Evolutionary conservation across 331 rosid genomes (phyloP).

Genomic region (Cydonia oblonga): DNA sequence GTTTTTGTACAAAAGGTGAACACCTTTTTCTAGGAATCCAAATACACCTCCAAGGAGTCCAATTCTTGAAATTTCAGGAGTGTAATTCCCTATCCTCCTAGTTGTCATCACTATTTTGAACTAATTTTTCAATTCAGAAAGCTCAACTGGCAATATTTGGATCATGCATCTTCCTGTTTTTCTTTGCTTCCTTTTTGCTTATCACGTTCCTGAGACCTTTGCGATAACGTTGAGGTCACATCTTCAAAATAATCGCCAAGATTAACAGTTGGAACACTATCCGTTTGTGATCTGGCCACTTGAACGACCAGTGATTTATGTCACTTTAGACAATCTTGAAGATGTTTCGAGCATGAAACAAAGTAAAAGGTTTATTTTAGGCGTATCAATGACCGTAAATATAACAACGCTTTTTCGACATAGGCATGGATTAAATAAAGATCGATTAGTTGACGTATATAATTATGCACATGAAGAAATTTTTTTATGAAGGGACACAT

Average conservation of each 20-base stretch:
- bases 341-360: no score
- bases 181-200: neutral
- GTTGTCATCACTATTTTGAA: neutral
- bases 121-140: neutral
- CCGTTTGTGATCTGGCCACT: no score
- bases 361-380: no score
- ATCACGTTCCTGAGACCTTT: neutral
- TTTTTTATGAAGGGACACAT: no score
- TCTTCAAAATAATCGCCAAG: neutral
- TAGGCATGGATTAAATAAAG: no score
- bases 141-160: neutral
- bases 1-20: neutral
- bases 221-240: neutral
- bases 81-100: neutral
- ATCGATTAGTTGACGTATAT: no score
- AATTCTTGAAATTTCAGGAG: neutral
- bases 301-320: no score
- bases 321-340: no score
- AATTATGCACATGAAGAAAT: no score
- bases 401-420: no score
- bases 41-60: neutral
- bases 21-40: neutral
- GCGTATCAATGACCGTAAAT: no score
- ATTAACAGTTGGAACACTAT: neutral
- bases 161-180: neutral